Conservation (phyloP, 345 rosid species). For the Salix brachista region DNA sequence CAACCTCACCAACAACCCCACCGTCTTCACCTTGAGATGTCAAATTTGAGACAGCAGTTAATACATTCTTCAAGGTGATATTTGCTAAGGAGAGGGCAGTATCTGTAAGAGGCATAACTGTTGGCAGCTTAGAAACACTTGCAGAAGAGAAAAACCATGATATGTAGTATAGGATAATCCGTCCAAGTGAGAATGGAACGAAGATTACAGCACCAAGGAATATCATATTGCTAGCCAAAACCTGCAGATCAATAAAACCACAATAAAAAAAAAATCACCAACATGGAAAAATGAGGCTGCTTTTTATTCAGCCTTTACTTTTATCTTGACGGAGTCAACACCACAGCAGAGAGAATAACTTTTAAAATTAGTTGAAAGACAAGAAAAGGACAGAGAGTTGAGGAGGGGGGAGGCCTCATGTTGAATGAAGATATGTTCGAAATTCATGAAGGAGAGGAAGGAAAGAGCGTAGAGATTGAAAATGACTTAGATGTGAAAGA, state of each 20-base stretch:
- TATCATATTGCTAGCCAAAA: constrained; percentile 96
- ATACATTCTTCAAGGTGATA: constrained; percentile 60
- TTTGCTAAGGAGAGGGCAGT: constrained; percentile 70
- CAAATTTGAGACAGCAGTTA: constrained; percentile 71
- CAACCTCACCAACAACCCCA: constrained; percentile 52
- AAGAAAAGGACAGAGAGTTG: background rate
- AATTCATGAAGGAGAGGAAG: background rate
- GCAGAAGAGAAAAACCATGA: constrained; percentile 89
- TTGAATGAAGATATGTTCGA: background rate
- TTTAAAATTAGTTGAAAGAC: background rate
- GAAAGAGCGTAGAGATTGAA: background rate
- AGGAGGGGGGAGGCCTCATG: background rate
- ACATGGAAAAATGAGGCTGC: background rate
- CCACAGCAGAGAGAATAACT: background rate
- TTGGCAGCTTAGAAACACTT: constrained; percentile 58
- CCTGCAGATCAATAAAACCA: constrained; percentile 51
- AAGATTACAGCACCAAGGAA: constrained; percentile 96
- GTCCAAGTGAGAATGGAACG: constrained; percentile 88
- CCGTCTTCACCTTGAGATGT: constrained; percentile 67
- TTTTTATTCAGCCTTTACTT: background rate
- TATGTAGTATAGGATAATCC: constrained; percentile 57
- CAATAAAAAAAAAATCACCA: background rate
- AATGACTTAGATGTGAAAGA: background rate
- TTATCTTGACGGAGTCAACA: background rate
- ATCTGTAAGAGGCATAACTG: constrained; percentile 61